Evolutionary conservation across 441 rosid genomes (phyloP), one percentile per base, ranked within the genome.

Genomic region (Bocquillonia castaneifolia): DNA sequence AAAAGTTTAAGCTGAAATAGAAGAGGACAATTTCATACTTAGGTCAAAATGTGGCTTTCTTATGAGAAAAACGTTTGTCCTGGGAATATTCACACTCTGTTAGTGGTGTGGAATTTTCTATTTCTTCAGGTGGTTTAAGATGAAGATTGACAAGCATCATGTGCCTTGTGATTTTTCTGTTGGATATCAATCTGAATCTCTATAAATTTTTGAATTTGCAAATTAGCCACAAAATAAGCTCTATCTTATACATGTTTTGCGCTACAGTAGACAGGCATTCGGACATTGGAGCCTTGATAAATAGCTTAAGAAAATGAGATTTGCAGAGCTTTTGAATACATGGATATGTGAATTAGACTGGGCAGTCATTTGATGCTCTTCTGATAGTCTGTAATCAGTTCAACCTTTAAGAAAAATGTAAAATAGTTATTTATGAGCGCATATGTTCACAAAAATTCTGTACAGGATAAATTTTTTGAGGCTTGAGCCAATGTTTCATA

Each of bases 151-250:
- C 63, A 25, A 56, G 34, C 25, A 45, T n/a, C n/a, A n/a, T n/a
- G n/a, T 56, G 8, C 56, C 44, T 23, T 42, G 59, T 56, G 62
- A 57, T 42, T 29, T 15, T 22, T 40, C 25, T 13, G 40, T 32
- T 42, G 18, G 31, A 53, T 57, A n/a, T n/a, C n/a, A n/a, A n/a
- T 47, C 45, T 68, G 34, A 32, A 9, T 68, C 48, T 32, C 56
- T 52, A 55, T 42, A 10, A 39, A 55, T 42, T 56, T 40, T 2
- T 14, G 26, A 18, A 67, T 40, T 40, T n/a, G n/a, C 10, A 44
- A 42, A 13, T n/a, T 55, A 67, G 31, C 31, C 10, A 25, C 29
- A 5, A 13, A 62, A 31, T 17, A 56, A 34, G 44, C 20, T 66
- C 1, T 62, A 57, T 3, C 13, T 20, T 48, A n/a, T 40, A 9